Conservation (phyloP, 352 stramenopile species). For the Thalassiosira allenii region DNA sequence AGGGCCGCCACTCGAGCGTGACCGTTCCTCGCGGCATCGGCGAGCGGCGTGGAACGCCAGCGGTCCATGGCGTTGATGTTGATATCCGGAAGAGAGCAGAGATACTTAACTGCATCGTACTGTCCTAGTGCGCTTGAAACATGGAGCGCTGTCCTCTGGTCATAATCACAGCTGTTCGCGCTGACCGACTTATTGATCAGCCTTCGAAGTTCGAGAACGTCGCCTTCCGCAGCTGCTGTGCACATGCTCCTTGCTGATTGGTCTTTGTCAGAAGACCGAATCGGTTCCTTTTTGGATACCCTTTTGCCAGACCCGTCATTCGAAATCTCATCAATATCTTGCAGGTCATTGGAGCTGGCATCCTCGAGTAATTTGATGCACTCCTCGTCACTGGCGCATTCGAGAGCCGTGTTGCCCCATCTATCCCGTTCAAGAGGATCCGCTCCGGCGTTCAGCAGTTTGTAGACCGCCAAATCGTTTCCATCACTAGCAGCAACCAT, state of each 20-base stretch:
- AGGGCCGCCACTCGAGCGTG: background rate
- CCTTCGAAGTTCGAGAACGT: conserved; percentile 75
- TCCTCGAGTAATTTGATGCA: background rate
- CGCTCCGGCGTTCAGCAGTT: background rate
- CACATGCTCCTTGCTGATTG: background rate
- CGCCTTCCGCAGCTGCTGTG: conserved; percentile 72
- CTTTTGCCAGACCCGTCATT: background rate
- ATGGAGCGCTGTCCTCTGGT: conserved; percentile 86
- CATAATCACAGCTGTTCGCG: conserved; percentile 85
- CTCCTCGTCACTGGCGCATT: background rate
- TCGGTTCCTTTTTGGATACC: background rate
- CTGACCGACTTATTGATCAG: conserved; percentile 18
- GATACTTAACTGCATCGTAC: conserved; percentile 73
- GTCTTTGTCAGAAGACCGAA: background rate
- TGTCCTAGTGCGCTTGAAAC: conserved; percentile 86
- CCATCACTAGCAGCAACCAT: conserved; percentile 83
- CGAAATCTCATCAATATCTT: background rate
- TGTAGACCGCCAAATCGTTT: conserved; percentile 23
- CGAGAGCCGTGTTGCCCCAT: background rate
- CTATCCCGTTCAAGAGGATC: background rate
- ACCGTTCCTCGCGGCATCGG: conserved; percentile 58
- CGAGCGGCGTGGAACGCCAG: conserved; percentile 79
- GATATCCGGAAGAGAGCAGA: conserved; percentile 43
- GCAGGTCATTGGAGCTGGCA: background rate
- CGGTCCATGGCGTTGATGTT: conserved; percentile 83